Percentiles rank a stretch among this genome's conserved stretches.
Conservation (phyloP, 768 basidiomycete genomes). For the Tricholoma furcatifolium region DNA sequence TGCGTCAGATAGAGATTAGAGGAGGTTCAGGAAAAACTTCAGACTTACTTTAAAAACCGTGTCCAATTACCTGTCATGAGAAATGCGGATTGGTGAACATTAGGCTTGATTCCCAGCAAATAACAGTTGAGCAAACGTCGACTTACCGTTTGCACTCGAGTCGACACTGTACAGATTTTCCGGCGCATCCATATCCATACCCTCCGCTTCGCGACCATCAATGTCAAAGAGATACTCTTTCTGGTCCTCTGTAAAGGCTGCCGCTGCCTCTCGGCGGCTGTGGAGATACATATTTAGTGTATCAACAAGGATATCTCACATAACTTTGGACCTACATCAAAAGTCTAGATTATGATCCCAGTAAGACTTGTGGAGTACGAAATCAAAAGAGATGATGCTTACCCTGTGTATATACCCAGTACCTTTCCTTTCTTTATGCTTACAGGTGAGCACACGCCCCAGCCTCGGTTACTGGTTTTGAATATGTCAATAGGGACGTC, state of each 20-base stretch:
- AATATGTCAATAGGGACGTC: slow-evolving; percentile 63
- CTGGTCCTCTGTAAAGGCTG: slow-evolving; percentile 31
- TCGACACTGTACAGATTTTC: slow-evolving; percentile 53
- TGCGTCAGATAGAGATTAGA: not conserved
- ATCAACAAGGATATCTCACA: not conserved
- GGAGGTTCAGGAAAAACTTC: not conserved
- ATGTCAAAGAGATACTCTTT: slow-evolving; percentile 61
- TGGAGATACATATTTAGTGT: not conserved
- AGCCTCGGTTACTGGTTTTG: slow-evolving; percentile 57
- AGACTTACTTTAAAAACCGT: slow-evolving; percentile 65
- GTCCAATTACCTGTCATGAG: slow-evolving; percentile 65
- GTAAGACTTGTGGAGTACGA: slow-evolving; percentile 5
- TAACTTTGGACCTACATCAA: slow-evolving; percentile 39
- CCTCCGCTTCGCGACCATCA: slow-evolving; percentile 49
- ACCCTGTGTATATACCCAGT: slow-evolving; percentile 72
- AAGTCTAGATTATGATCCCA: slow-evolving; percentile 27
- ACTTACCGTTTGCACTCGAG: slow-evolving; percentile 48
- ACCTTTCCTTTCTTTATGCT: slow-evolving; percentile 53
- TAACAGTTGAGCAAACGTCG: not conserved
- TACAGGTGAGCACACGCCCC: slow-evolving; percentile 56
- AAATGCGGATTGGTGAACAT: not conserved
- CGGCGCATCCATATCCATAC: slow-evolving; percentile 27
- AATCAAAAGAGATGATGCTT: slow-evolving; percentile 11
- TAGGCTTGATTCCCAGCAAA: not conserved
- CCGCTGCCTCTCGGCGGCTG: slow-evolving; percentile 45